phyloP scores from a whole-genome alignment of 208 protist genomes.

The Angomonas deanei region DNA sequence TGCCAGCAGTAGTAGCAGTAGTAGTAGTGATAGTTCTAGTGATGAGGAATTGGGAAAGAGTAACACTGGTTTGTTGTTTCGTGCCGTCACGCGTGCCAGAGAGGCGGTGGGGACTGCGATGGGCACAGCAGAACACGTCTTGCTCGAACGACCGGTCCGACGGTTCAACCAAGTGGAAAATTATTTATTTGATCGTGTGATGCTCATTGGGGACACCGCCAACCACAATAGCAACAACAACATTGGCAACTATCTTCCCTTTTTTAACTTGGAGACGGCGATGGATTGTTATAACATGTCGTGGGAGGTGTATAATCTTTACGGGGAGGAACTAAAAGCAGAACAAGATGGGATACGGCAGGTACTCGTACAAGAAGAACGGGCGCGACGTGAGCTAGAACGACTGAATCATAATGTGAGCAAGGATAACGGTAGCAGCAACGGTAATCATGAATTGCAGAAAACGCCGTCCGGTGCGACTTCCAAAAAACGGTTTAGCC shows the following conservation, averaged over 20 bases:
- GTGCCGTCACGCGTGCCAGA: background rate
- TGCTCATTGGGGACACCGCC: constrained; percentile 30
- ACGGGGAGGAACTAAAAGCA: background rate
- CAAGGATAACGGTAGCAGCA: constrained; percentile 8
- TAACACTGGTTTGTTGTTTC: background rate
- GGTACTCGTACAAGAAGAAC: background rate
- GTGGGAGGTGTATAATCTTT: constrained; percentile 56
- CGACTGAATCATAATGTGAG: background rate
- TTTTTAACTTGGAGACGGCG: constrained; percentile 85
- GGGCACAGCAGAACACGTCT: constrained; percentile 30
- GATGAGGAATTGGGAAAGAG: background rate
- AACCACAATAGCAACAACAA: too few relatives aligned
- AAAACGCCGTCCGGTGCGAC: too few relatives aligned
- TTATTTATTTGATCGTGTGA: constrained; percentile 38
- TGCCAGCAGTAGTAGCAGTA: background rate
- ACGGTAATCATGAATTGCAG: background rate
- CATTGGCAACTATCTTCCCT: constrained; percentile 61
- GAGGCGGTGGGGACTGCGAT: constrained; percentile 31
- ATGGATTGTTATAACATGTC: constrained; percentile 88
- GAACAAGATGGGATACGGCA: background rate
- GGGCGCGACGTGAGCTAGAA: background rate
- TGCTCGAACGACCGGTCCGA: constrained; percentile 43
- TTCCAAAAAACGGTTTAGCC: too few relatives aligned
- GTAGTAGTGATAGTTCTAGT: background rate
- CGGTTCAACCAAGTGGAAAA: constrained; percentile 43